Base-by-base conservation (phyloP, 495 filamentous ascomycete species). In the Lepidopterella palustris region DNA sequence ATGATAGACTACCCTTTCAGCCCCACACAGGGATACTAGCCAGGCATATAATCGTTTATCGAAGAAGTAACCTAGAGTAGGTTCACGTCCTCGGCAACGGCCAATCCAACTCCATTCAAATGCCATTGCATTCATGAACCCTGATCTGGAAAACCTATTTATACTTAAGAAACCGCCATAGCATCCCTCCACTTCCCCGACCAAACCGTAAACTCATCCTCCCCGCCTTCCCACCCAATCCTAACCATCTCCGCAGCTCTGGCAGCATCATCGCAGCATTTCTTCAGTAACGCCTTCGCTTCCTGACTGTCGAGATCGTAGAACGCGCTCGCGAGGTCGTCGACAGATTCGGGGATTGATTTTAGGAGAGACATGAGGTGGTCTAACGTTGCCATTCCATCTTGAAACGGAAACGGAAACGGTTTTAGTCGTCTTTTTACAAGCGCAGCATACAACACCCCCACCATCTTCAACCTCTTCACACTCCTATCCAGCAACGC, bases 351-450 rank as follows among this genome's bases (percentile, higher is more conserved):
- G 5, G 76, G 78, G 28, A 80, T 71, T 26, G 57, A 59, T 45
- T 72, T 74, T 55, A 79, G 52, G 4, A 70, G 45, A n/a, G 59
- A 57, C 67, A 79, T 58, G 3, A 76, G 60, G 29, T 65, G 59
- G 53, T 80, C 76, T 27, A 79, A 58, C 49, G 35, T 60, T 32
- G 24, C 29, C 4, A 67, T 55, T 42, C 10, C 47, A 11, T 27
- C 10, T 32, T 0, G 25, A 5, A 26, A 18, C 5, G 28, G 5
- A 28, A 27, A 28, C 13, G 78, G 76, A 8, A 87, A 68, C 4
- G 75, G 73, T 71, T 80, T 83, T 35, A 87, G 68, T 40, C 85
- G 73, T 27, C 84, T 72, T 73, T 87, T 87, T 28, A 79, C 68
- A 18, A 83, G 68, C 11, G 85, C 84, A 35, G 80, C 71, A 64